Base-by-base conservation (phyloP, 345 rosid species). In the Euphorbia lathyris region DNA sequence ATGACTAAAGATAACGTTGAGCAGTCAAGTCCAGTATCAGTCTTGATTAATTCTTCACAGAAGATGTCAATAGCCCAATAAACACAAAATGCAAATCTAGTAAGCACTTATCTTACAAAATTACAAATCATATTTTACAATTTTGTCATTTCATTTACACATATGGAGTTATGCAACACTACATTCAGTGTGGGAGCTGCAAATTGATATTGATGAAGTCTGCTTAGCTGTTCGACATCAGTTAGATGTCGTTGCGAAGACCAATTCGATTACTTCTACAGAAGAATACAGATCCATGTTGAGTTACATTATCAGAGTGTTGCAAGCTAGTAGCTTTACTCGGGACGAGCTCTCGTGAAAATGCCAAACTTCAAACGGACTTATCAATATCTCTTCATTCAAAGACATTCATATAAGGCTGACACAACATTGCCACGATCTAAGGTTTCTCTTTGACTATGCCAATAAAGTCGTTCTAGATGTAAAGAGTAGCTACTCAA, bases 21-120 rank as follows among this genome's bases (percentile, higher is more conserved):
- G 65, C 90, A 86, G 70, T 83, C 87, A 27, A 86, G 93, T 84
- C 88, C 90, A 5, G 75, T 87, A 26, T 85, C 91, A 42, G 88
- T 62, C 87, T 87, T 2, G 86, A 84, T 51, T 81, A 78, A 40
- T 76, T 76, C 53, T 76, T 58, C 63, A 11, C 67, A 19, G 88
- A 85, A 68, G 91, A 83, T 9, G 56, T 56, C 53, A 59, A 72
- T 36, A 75, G 78, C 47, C 81, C 77, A 61, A 42, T 61, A 64
- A 70, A 74, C 70, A 48, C 51, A 7, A 29, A 71, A 63, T 14
- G 73, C 74, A 66, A 53, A 50, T 67, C 78, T 51, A 90, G 96
- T 87, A 79, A 65, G 76, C 42, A 10, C 55, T 27, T 8, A 0
- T 7, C 12, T 57, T 66, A 57, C 25, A 2, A 1, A 7, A 19